phyloP scores from a whole-genome alignment of 2,329 filamentous ascomycete species.

The Periconia digitata region DNA sequence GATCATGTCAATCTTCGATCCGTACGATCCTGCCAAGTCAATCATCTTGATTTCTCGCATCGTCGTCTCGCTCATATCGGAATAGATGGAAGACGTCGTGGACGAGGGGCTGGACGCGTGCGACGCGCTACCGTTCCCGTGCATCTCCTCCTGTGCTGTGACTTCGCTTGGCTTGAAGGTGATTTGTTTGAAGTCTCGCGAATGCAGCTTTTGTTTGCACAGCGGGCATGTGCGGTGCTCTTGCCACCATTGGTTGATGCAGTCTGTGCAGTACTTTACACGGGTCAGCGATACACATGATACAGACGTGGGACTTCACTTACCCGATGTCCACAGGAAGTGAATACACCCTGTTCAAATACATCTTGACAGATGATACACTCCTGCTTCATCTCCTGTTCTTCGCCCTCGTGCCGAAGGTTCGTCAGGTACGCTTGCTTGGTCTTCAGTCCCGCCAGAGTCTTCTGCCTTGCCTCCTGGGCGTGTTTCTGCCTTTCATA shows the following conservation, averaged over 20 bases:
- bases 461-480: slow-evolving; percentile 58
- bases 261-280: slow-evolving; percentile 82
- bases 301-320: background rate
- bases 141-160: slow-evolving; percentile 63
- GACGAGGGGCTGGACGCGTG: slow-evolving; percentile 28
- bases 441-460: slow-evolving; percentile 64
- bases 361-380: slow-evolving; percentile 83
- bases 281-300: slow-evolving; percentile 1
- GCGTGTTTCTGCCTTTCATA: slow-evolving; percentile 45
- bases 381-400: slow-evolving; percentile 59
- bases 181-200: slow-evolving; percentile 78
- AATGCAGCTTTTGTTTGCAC: slow-evolving; percentile 71
- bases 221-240: slow-evolving; percentile 76
- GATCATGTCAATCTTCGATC: slow-evolving; percentile 82
- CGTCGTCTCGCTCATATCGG: slow-evolving; percentile 69
- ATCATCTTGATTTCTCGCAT: slow-evolving; percentile 81
- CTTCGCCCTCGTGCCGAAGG: slow-evolving; percentile 62
- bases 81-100: slow-evolving; percentile 65
- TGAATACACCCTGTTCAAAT: slow-evolving; percentile 79
- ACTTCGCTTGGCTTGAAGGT: slow-evolving; percentile 76
- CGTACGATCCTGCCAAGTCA: slow-evolving; percentile 73
- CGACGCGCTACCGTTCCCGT: slow-evolving; percentile 16
- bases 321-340: slow-evolving; percentile 75
- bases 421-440: slow-evolving; percentile 76
- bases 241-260: slow-evolving; percentile 77